Conservation (phyloP, 2,329 filamentous ascomycete species). For the Fusarium nelsonii region DNA sequence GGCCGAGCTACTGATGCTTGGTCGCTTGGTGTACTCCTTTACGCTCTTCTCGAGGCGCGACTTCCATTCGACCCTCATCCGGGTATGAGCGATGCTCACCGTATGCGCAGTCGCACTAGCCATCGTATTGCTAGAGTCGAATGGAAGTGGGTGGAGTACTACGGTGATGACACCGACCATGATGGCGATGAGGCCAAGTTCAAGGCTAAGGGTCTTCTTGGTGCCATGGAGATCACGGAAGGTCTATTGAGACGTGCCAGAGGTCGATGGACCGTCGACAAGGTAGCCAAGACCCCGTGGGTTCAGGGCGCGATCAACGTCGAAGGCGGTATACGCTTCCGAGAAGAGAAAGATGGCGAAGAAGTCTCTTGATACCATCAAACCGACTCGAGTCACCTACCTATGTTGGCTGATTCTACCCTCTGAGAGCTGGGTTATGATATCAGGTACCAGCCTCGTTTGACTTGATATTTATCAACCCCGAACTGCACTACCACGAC, state of each 20-base stretch:
- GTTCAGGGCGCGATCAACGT: conserved; percentile 79
- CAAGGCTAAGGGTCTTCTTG: conserved; percentile 73
- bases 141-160: conserved; percentile 93
- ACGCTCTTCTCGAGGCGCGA: conserved; percentile 92
- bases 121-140: conserved; percentile 96
- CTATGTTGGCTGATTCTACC: background rate
- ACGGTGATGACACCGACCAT: conserved; percentile 87
- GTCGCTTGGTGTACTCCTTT: conserved; percentile 93
- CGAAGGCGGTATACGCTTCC: conserved; percentile 69
- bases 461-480: conserved; percentile 8
- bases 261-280: conserved; percentile 79
- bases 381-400: background rate
- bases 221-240: conserved; percentile 85
- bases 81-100: conserved; percentile 79
- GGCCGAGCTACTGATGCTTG: conserved; percentile 92
- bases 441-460: conserved; percentile 2
- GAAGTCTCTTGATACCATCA: conserved; percentile 57
- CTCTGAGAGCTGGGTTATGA: conserved; percentile 1
- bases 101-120: conserved; percentile 83
- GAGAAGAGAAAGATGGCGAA: conserved; percentile 69
- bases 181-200: conserved; percentile 73
- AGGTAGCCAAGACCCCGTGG: conserved; percentile 80
- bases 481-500: background rate
- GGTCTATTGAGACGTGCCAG: conserved; percentile 85
- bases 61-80: conserved; percentile 93